These are phyloP conservation scores for Fusarium continuum DNA, from an alignment of 2,329 filamentous ascomycete species.

Conservation along the genomic window DNA sequence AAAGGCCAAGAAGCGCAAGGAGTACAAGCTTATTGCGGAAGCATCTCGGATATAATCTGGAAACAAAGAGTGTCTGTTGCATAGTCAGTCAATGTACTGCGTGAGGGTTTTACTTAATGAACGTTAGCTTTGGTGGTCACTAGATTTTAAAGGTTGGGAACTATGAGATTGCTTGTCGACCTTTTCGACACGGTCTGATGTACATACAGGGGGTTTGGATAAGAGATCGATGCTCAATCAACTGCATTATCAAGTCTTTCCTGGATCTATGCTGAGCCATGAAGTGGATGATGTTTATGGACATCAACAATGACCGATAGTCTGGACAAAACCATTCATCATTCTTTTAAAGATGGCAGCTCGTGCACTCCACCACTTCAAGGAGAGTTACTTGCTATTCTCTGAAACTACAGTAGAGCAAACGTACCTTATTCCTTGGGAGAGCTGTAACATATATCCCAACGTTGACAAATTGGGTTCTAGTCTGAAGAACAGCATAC, in stretches of 20 bases:
- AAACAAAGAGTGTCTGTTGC: not conserved
- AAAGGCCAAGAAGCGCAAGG: slow-evolving; percentile 79
- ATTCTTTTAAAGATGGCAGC: too few relatives aligned
- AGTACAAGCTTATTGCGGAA: slow-evolving; percentile 84
- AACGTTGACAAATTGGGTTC: too few relatives aligned
- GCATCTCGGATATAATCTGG: slow-evolving; percentile 47
- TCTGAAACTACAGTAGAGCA: too few relatives aligned
- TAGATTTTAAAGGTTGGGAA: slow-evolving; percentile 1
- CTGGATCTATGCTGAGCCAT: not conserved
- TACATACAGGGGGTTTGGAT: not conserved
- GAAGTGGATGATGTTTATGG: not conserved
- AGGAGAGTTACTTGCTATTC: too few relatives aligned
- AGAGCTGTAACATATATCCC: too few relatives aligned
- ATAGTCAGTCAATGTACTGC: not conserved
- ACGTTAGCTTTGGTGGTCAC: not conserved
- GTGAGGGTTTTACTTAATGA: not conserved
- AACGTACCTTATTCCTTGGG: too few relatives aligned
- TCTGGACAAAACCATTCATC: too few relatives aligned
- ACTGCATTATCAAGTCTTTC: not conserved
- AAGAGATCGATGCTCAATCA: not conserved
- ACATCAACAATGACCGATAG: too few relatives aligned
- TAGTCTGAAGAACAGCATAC: too few relatives aligned
- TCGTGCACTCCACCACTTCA: too few relatives aligned
- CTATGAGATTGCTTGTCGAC: not conserved
- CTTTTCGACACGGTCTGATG: too few relatives aligned